phyloP scores from a whole-genome alignment of 768 basidiomycete genomes.

The Hemileccinum rubropunctum region DNA sequence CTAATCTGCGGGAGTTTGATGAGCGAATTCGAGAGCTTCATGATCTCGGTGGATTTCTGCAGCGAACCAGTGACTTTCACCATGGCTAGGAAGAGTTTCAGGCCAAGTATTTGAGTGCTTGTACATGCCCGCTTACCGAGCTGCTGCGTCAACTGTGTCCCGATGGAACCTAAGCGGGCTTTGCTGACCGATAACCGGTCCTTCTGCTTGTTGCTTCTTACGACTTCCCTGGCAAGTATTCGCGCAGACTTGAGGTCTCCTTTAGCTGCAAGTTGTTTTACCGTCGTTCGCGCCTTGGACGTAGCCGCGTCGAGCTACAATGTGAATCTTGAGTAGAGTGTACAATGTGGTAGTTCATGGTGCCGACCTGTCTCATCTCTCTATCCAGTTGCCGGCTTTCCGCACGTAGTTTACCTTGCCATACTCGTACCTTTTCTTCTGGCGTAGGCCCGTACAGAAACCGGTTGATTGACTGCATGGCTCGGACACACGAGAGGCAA shows the following conservation, averaged over 20 bases:
- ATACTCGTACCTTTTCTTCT: conserved; percentile 88
- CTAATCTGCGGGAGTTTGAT: conserved; percentile 91
- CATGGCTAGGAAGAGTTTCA: conserved; percentile 60
- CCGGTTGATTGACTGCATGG: conserved; percentile 85
- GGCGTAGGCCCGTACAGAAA: conserved; percentile 96
- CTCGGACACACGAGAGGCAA: conserved; percentile 10
- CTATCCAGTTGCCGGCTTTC: conserved; percentile 84
- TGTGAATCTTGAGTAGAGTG: conserved; percentile 12
- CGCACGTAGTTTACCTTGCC: conserved; percentile 83
- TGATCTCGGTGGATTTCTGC: conserved; percentile 97
- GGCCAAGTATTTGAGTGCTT: neutral
- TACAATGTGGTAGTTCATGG: conserved; percentile 11
- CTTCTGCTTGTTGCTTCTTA: conserved; percentile 92
- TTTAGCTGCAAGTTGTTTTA: conserved; percentile 88
- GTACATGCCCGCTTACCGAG: conserved; percentile 58
- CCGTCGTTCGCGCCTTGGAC: conserved; percentile 69
- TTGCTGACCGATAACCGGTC: conserved; percentile 90
- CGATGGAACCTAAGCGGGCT: conserved; percentile 87
- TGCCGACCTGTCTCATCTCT: conserved; percentile 91
- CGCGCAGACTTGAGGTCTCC: conserved; percentile 92
- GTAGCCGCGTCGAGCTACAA: conserved; percentile 78
- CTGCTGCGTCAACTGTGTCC: conserved; percentile 86
- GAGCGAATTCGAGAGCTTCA: conserved; percentile 94
- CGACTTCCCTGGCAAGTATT: conserved; percentile 91
- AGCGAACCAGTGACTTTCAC: conserved; percentile 95